These are phyloP conservation scores for Colletotrichum plurivorum DNA, from an alignment of 2,329 filamentous ascomycete genomes.

Conservation along the genomic window DNA sequence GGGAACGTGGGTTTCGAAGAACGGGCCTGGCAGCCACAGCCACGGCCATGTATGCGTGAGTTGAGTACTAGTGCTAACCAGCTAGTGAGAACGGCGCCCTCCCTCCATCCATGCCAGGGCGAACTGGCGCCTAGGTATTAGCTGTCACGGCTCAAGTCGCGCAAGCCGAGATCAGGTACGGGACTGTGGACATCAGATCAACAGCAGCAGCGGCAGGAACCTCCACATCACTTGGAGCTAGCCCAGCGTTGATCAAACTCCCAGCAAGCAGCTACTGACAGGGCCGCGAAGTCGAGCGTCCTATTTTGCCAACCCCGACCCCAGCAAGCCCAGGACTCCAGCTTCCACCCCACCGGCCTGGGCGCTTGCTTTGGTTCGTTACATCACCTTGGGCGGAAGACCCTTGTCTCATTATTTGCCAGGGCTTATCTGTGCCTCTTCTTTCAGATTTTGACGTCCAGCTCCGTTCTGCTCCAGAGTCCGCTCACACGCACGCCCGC, in stretches of 20 bases:
- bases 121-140: constrained; percentile 9
- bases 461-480: constrained; percentile 20
- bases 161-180: constrained; percentile 19
- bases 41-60: constrained; percentile 1
- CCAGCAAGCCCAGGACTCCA: constrained; percentile 21
- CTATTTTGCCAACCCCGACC: constrained; percentile 35
- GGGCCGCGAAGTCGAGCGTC: constrained; percentile 23
- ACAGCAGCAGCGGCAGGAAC: constrained; percentile 23
- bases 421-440: constrained; percentile 35
- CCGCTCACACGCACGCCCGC: constrained; percentile 13
- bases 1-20: constrained; percentile 29
- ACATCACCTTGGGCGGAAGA: constrained; percentile 34
- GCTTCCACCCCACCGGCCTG: constrained; percentile 25
- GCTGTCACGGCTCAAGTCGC: constrained; percentile 29
- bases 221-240: constrained; percentile 34
- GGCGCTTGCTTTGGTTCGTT: constrained; percentile 38
- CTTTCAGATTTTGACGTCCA: constrained; percentile 32
- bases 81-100: constrained; percentile 23
- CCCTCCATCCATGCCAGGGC: constrained; percentile 14
- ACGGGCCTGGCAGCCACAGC: constrained; percentile 20
- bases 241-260: constrained; percentile 35
- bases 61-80: constrained; percentile 11
- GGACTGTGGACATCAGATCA: constrained; percentile 26
- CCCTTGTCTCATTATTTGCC: constrained; percentile 36
- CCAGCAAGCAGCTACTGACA: constrained; percentile 24